Percentiles rank a stretch among this genome's conserved stretches.
phyloP scores from a whole-genome alignment of 257 asterid species.

The Nicotiana benthamiana region DNA sequence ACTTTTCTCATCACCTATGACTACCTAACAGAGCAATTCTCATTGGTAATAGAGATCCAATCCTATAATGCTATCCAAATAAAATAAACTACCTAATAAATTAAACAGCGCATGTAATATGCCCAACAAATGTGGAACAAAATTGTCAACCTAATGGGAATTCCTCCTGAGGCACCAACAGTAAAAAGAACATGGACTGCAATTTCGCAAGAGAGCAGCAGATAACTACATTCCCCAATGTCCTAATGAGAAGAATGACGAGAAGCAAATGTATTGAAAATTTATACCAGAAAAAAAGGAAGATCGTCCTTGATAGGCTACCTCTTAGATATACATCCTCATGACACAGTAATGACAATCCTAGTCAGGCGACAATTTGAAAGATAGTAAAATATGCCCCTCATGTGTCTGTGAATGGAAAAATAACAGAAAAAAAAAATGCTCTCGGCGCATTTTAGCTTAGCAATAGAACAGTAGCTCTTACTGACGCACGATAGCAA shows the following conservation, averaged over 20 bases:
- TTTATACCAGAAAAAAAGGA: background rate
- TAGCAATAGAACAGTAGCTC: no score
- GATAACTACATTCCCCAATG: background rate
- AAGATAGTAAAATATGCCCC: background rate
- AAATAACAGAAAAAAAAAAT: no score
- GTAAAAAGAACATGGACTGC: background rate
- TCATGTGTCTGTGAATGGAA: no score
- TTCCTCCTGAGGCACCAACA: background rate
- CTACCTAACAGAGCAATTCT: background rate
- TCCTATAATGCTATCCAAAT: background rate
- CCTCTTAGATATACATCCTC: slow-evolving; percentile 1
- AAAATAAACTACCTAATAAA: background rate
- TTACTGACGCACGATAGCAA: no score
- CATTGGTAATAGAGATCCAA: background rate
- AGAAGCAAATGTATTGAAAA: background rate
- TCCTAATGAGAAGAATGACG: background rate
- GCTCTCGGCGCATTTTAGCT: no score
- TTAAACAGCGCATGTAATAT: background rate
- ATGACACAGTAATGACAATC: background rate
- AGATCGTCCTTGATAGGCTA: background rate
- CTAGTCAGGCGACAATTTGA: background rate
- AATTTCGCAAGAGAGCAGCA: background rate
- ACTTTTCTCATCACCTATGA: background rate
- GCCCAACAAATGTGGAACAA: background rate
- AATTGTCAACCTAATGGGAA: background rate